Percentiles rank a stretch among this genome's conserved stretches.
Evolutionary conservation across 2,329 filamentous ascomycete genomes (phyloP).

Genomic region (Xylaria sp.): DNA sequence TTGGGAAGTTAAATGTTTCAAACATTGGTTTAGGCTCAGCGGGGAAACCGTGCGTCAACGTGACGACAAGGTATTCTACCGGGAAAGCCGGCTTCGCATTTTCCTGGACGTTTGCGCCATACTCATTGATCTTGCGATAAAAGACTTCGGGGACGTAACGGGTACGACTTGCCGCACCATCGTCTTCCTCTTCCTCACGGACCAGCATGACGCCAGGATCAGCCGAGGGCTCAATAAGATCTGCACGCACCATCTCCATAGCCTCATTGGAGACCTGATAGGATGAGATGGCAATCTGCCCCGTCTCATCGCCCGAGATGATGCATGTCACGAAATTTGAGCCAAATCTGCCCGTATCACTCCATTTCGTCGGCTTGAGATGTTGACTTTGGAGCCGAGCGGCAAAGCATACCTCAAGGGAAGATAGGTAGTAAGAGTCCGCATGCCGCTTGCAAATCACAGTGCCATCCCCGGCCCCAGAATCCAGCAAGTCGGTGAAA

Average conservation of each 20-base stretch:
- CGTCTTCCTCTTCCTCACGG: slow-evolving; percentile 86
- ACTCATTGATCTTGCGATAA: slow-evolving; percentile 93
- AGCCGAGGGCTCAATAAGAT: slow-evolving; percentile 93
- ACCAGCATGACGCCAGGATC: slow-evolving; percentile 95
- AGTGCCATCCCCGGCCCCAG: slow-evolving; percentile 79
- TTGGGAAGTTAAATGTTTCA: slow-evolving; percentile 74
- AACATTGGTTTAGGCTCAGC: slow-evolving; percentile 79
- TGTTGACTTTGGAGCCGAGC: slow-evolving; percentile 86
- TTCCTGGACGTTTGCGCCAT: slow-evolving; percentile 93
- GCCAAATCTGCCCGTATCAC: slow-evolving; percentile 89
- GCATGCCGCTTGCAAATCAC: slow-evolving; percentile 95
- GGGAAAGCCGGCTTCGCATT: slow-evolving; percentile 97
- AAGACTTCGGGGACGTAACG: slow-evolving; percentile 98
- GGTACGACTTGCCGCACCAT: slow-evolving; percentile 68
- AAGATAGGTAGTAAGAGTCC: slow-evolving; percentile 93
- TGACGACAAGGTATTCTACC: slow-evolving; percentile 94
- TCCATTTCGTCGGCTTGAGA: slow-evolving; percentile 94
- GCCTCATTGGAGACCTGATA: slow-evolving; percentile 96
- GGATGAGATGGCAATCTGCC: slow-evolving; percentile 84
- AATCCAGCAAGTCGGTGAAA: slow-evolving; percentile 88
- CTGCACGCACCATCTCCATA: slow-evolving; percentile 94
- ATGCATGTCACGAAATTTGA: slow-evolving; percentile 98
- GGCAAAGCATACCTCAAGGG: slow-evolving; percentile 88
- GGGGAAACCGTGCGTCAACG: slow-evolving; percentile 95
- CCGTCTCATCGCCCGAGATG: slow-evolving; percentile 87